Base-by-base conservation (phyloP, 352 stramenopile genomes). In the Chrysophaeum taylorii region DNA sequence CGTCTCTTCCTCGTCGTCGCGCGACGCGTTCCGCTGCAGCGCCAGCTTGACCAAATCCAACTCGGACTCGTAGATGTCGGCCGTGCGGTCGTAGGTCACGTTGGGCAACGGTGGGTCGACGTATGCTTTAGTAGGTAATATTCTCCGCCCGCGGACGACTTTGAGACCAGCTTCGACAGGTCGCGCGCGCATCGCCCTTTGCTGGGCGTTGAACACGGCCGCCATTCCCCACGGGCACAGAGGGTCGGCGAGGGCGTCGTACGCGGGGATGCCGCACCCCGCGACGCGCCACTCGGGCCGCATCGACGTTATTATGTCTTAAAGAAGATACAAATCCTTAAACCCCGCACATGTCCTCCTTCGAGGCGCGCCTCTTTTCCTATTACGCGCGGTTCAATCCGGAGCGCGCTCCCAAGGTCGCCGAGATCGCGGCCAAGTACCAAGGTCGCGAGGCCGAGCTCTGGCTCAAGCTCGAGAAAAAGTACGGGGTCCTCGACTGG, bases 361-460 rank as follows among this genome's bases (percentile, higher is more conserved):
- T 63, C 52, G n/a, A 27, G 29, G 54, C 29, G 35, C 68, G 68
- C 39, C 54, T 73, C 42, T 18, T 15, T 1, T 76, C 81, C 68
- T 92, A 84, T 76, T 92, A 92, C 81, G 73, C 76, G 37, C 72
- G 77, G 70, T 75, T 89, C 75, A 92, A 92, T 64, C 84, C 85
- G 16, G 81, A 70, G 25, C 89, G 89, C 67, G 60, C 85, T 43
- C 79, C 87, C 72, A 89, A 89, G 76, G 89, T 92, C 83, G 87
- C 64, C 45, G 83, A 89, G 73, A 91, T 91, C 70, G 78, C 86
- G 69, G 76, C 76, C 45, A 87, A 87, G 74, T 91, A 87, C 64
- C 68, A 70, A 2, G 82, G 82, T 23, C 83, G 84, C 0, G 83
- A 90, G 78, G 71, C 75, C 2, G 77, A 79, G 72, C 64, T 91